Evolutionary conservation across 2,329 filamentous ascomycete species (phyloP), one percentile per base, ranked within the genome.

Genomic region (Colletotrichum theobromicola): DNA sequence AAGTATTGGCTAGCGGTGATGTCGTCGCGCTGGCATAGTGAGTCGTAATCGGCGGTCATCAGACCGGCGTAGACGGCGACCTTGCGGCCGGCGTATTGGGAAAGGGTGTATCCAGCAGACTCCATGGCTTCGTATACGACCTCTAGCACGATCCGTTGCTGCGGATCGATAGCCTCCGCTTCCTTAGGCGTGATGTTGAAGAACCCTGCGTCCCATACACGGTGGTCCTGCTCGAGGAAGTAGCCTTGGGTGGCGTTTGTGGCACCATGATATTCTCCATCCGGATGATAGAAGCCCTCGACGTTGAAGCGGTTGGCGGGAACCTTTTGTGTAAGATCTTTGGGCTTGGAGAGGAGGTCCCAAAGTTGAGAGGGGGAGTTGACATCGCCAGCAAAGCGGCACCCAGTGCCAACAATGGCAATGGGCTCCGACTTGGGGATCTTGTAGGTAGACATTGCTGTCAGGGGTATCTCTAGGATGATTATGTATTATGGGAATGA

Each of bases 371-470:
- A 82, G 2, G 83, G 81, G 13, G 80, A 79, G 16, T 73, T 80
- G 2, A 82, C 78, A 55, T 77, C 78, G 4, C 85, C 85, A 0
- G 85, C 81, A 34, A 86, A 85, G 34, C 85, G 82, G 76, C 84
- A 87, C 4, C 79, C 83, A 16, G 63, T 82, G 63, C 85, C 85
- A 55, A 87, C 79, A 34, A 87, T 79, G 26, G 85, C 85, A 68
- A 87, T 86, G 58, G 85, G 84, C 69, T 84, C 82, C 60, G 73
- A 68, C 15, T 61, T 70, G 53, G 73, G 73, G 15, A 32, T 70
- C 50, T 75, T 75, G 53, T 75, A 75, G 64, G 72, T 72, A 67
- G 72, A 75, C 72, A 75, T 75, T 35, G 57, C 72, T 75, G 72
- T 67, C 68, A 24, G 57, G 57, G 69, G 63, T 75, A 67, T 75